Conservation (phyloP, 1,139 yeast species). For the Meyerozyma elateridarum region DNA sequence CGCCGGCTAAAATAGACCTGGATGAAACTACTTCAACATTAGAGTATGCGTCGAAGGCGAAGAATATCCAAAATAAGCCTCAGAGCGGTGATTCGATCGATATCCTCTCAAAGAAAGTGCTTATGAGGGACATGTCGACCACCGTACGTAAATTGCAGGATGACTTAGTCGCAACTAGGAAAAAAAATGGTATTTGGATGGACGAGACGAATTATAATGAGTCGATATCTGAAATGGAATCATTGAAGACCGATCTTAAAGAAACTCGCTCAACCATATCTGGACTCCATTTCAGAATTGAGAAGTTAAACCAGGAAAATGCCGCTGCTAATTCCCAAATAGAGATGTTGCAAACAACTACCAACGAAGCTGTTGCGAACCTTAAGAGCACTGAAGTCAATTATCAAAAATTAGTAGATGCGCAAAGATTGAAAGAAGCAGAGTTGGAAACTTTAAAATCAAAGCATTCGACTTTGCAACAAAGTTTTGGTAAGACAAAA, state of each 20-base stretch:
- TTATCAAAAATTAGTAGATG: slow-evolving; percentile 26
- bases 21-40: slow-evolving; percentile 73
- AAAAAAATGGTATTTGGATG: slow-evolving; percentile 57
- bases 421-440: slow-evolving; percentile 23
- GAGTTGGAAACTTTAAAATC: too few relatives aligned
- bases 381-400: slow-evolving; percentile 19
- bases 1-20: slow-evolving; percentile 69
- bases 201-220: slow-evolving; percentile 54
- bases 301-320: slow-evolving; percentile 14
- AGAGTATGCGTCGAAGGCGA: slow-evolving; percentile 72
- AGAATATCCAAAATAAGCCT: slow-evolving; percentile 64
- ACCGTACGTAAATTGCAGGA: slow-evolving; percentile 53
- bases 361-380: slow-evolving; percentile 19
- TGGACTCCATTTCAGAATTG: slow-evolving; percentile 9
- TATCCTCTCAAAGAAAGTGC: slow-evolving; percentile 51
- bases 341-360: slow-evolving; percentile 18
- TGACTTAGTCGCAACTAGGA: slow-evolving; percentile 59
- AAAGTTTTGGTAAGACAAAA: too few relatives aligned
- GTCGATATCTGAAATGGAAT: slow-evolving; percentile 32
- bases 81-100: slow-evolving; percentile 52
- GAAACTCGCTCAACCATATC: slow-evolving; percentile 15
- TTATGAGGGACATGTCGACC: slow-evolving; percentile 51
- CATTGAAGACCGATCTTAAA: slow-evolving; percentile 21
- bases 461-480: too few relatives aligned
- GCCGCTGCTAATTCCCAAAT: too few relatives aligned